Evolutionary conservation across 257 asterid species (phyloP).

Genomic region (Echites panduratus): DNA sequence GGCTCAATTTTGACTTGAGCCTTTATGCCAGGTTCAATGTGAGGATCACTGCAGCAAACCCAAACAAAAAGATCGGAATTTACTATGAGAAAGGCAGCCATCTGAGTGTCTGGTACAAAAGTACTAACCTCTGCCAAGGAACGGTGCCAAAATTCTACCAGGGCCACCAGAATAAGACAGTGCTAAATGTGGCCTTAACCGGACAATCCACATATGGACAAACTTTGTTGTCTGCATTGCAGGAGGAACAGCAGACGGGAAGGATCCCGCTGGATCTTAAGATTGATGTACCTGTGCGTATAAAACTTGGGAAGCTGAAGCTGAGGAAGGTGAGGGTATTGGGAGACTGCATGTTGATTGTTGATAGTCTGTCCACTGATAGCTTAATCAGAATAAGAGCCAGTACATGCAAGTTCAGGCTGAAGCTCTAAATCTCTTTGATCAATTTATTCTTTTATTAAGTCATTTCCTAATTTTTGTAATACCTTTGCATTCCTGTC

Average conservation of each 20-base stretch:
- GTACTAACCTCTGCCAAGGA: slow-evolving; percentile 67
- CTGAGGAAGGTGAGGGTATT: slow-evolving; percentile 55
- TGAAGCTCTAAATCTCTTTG: slow-evolving; percentile 42
- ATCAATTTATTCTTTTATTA: not conserved
- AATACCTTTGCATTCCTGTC: not conserved
- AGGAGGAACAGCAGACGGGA: slow-evolving; percentile 78
- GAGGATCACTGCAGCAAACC: slow-evolving; percentile 67
- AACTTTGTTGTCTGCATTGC: slow-evolving; percentile 71
- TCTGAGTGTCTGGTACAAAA: slow-evolving; percentile 76
- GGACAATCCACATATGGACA: slow-evolving; percentile 68
- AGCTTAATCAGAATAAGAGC: slow-evolving; percentile 57
- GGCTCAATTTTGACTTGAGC: slow-evolving; percentile 65
- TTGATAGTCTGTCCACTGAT: slow-evolving; percentile 68
- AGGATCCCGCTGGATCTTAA: slow-evolving; percentile 73
- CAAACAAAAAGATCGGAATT: slow-evolving; percentile 81
- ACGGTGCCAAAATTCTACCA: slow-evolving; percentile 73
- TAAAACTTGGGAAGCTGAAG: slow-evolving; percentile 67
- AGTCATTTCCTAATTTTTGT: not conserved
- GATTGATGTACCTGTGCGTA: slow-evolving; percentile 65
- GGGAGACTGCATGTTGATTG: slow-evolving; percentile 67
- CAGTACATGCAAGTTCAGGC: slow-evolving; percentile 63
- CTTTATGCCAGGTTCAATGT: slow-evolving; percentile 67
- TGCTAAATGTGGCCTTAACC: slow-evolving; percentile 43
- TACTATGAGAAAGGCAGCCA: slow-evolving; percentile 79
- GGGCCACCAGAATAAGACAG: slow-evolving; percentile 70